These are phyloP conservation scores for Pichia sp. DNA, from an alignment of 1,139 yeast genomes.

Conservation along the genomic window DNA sequence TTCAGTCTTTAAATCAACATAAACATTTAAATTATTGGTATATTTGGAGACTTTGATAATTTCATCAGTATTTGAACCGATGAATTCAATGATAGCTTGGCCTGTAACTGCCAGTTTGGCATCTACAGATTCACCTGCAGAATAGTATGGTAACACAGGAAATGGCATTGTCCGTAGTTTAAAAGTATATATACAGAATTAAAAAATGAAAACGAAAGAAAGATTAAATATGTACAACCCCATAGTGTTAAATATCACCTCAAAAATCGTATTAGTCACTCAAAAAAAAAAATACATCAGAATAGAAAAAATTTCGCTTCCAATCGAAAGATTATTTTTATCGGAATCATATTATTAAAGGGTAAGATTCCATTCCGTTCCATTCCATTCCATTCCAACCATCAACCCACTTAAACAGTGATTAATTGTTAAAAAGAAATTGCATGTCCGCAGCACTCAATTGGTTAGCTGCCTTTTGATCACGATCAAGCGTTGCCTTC, in stretches of 20 bases:
- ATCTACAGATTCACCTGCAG: slow-evolving; percentile 10
- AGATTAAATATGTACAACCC: not conserved
- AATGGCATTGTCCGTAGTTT: slow-evolving; percentile 21
- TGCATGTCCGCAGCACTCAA: slow-evolving; percentile 92
- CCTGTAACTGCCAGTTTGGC: slow-evolving; percentile 24
- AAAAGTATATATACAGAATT: not conserved
- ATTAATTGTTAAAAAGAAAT: slow-evolving; percentile 58
- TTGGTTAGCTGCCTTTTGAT: slow-evolving; percentile 81
- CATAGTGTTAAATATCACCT: not conserved
- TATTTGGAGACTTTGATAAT: slow-evolving; percentile 18
- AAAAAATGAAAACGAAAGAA: not conserved
- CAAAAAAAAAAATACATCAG: not conserved
- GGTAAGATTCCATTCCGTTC: not conserved
- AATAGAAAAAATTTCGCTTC: not conserved
- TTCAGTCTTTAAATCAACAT: slow-evolving; percentile 18
- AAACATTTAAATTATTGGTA: slow-evolving; percentile 14
- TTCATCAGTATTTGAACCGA: slow-evolving; percentile 13
- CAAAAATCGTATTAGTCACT: slow-evolving; percentile 1
- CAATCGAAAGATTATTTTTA: not conserved
- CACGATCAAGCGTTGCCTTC: slow-evolving; percentile 88
- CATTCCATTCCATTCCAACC: not conserved
- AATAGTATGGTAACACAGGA: slow-evolving; percentile 27
- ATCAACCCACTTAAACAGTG: too few relatives aligned
- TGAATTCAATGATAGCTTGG: slow-evolving; percentile 23
- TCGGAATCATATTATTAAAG: not conserved